Evolutionary conservation across 371 early-diverging fungal genomes (phyloP), one percentile per base, ranked within the genome.

Genomic region (Dinochytrium kinnereticum): DNA sequence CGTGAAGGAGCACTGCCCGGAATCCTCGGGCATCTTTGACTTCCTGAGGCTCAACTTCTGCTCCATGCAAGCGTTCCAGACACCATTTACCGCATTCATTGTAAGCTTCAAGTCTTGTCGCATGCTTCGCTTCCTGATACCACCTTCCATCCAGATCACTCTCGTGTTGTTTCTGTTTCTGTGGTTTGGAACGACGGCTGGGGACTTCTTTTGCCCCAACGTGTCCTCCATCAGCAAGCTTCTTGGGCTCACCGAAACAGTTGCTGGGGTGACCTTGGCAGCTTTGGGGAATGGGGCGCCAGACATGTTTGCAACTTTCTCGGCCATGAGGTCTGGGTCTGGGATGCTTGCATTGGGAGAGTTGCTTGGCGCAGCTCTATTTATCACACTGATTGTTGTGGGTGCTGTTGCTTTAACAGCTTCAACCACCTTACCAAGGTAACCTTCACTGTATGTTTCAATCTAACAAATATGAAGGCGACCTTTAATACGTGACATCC

Each of bases 281-380:
- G 83, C 83, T 19, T 38, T 82, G 13, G 83, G 83, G 1, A 82
- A 82, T 69, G 83, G 83, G 17, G 72, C 83, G 0, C 78, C 80
- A 2, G 83, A 83, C 55, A 69, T 83, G 37, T 78, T 83, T 67
- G 73, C 78, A 17, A 81, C 83, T 10, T 83, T 76, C 69, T 68
- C 81, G 0, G 83, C 83, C 2, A 72, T 83, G 40, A 55, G 70
- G 1, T 31, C 78, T 10, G 76, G 70, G 40, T 37, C 57, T 15
- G 79, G 71, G 15, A 53, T 70, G 7, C 51, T 81, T 28, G 81
- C 80, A 0, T 51, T 83, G 24, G 83, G 83, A 30, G 83, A 80
- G 64, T 75, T 83, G 31, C 51, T 80, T 1, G 83, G 83, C 13
- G 83, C 83, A 13, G 79, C 76, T 0, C 55, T 75, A 57, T 83